phyloP scores from a whole-genome alignment of 257 asterid genomes.

The Solanum chiquidenum region DNA sequence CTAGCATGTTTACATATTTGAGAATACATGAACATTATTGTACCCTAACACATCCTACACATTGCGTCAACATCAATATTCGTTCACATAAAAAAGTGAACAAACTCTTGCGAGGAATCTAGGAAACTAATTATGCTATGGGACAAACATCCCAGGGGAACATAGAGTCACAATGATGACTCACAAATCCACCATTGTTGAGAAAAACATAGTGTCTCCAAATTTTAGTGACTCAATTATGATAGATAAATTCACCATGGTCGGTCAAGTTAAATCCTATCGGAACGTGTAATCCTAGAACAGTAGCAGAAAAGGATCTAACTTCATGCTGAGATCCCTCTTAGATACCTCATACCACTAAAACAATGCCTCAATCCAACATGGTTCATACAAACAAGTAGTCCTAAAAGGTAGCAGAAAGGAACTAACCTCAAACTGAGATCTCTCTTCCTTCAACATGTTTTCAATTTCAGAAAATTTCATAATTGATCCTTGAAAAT shows the following conservation, averaged over 20 bases:
- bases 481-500: conserved; percentile 50
- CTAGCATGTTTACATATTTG: background rate
- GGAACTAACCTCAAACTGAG: conserved; percentile 67
- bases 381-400: background rate
- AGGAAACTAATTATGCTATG: background rate
- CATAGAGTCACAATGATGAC: background rate
- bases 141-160: background rate
- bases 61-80: background rate
- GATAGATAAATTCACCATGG: background rate
- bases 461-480: conserved; percentile 61
- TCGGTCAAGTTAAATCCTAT: background rate
- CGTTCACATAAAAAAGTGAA: background rate
- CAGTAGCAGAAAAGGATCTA: background rate
- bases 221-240: background rate
- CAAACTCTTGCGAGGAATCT: background rate
- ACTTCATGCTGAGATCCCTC: background rate
- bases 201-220: background rate
- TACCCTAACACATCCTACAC: background rate
- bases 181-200: background rate
- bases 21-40: background rate
- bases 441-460: conserved; percentile 66
- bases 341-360: background rate
- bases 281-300: background rate
- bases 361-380: background rate
- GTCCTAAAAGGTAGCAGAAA: background rate